Conservation (phyloP, 2,329 filamentous ascomycete genomes). For the Fusarium euwallaceae region DNA sequence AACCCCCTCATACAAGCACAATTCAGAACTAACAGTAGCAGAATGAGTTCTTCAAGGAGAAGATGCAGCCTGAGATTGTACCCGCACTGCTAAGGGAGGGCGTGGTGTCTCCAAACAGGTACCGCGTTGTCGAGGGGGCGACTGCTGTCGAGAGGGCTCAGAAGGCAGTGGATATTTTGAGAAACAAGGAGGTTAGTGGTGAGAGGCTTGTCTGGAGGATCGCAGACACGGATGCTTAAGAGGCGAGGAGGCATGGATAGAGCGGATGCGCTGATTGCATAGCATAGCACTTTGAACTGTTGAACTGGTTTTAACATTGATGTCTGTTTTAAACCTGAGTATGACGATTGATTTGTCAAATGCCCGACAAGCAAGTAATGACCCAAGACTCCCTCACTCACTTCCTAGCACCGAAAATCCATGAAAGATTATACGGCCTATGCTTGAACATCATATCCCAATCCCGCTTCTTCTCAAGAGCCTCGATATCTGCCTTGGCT, state of each 20-base stretch:
- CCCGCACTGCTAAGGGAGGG: constrained; percentile 59
- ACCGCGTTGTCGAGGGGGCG: constrained; percentile 57
- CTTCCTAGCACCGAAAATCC: neutral
- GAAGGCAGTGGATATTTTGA: constrained; percentile 53
- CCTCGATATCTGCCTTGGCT: neutral
- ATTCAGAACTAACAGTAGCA: constrained; percentile 43
- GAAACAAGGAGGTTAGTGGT: constrained; percentile 55
- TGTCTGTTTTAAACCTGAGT: neutral
- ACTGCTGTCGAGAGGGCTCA: constrained; percentile 55
- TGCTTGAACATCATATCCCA: neutral
- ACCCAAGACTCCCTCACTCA: neutral
- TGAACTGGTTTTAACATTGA: neutral
- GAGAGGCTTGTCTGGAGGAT: constrained; percentile 57
- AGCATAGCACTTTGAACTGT: neutral
- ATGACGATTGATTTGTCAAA: neutral
- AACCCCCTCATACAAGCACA: neutral
- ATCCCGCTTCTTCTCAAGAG: neutral
- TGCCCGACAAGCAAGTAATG: neutral
- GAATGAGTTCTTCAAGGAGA: constrained; percentile 68
- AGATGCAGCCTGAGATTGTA: constrained; percentile 68
- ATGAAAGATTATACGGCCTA: neutral
- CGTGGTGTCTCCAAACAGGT: constrained; percentile 56
- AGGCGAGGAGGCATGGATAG: neutral
- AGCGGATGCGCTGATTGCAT: neutral
- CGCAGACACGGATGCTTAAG: constrained; percentile 17